Evolutionary conservation across 345 rosid species (phyloP), one percentile per base, ranked within the genome.

Genomic region (Xanthoceras sorbifolium): DNA sequence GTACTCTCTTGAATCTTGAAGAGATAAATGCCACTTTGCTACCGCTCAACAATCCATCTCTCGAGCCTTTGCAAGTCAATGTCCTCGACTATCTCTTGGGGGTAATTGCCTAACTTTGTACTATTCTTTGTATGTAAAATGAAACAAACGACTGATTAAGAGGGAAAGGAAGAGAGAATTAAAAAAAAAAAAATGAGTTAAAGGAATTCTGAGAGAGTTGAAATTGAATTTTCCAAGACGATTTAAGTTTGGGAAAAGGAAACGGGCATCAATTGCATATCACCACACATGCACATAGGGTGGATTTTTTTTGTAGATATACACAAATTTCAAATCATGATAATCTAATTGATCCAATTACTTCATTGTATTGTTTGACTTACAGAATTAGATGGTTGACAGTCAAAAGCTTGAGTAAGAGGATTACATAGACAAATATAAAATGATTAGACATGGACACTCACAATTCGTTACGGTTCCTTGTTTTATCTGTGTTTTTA

Each of bases 21-120:
- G 97, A 92, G 82, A 90, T 96, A 20, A 96, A 96, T 77, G 85
- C 87, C 40, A 82, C 80, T 15, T 82, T 93, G 32, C 74, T 86
- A 78, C 91, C 90, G 0, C 90, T 93, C 23, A 83, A 85, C 76
- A 90, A 93, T 70, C 92, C 97, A 73, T 83, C 94, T 10, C 25
- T 81, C 1, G 95, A 89, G 80, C 98, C 98, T 22, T 66, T 93
- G 85, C 93, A 90, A 84, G 87, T 93, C 71, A 93, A 96, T 79
- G 76, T 92, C 81, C 97, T 91, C n/a, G 99, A 95, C 86, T 95
- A 95, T 80, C 77, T 95, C 70, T 81, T 95, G 67, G 99, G 99
- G 91, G 98, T 94, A 89, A 83, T 32, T 73, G 8, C 63, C 59
- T 80, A 62, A 59, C 54, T 36, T 65, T 69, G 32, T 69, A 50